Conservation (phyloP, 192 early-diverging fungal species). For the Backusella sp. region DNA sequence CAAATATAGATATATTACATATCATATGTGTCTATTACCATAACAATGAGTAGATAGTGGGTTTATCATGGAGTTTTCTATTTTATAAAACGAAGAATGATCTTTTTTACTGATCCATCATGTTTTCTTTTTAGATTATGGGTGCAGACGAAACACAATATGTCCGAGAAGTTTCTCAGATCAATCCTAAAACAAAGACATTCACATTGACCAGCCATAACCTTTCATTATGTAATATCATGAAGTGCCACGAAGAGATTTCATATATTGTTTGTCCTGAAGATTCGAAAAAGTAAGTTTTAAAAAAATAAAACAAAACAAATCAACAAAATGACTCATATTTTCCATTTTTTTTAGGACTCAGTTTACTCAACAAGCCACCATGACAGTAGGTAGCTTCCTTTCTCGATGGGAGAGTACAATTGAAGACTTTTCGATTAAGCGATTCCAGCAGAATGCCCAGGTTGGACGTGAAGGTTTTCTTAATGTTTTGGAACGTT, state of each 20-base stretch:
- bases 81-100: conserved; percentile 1
- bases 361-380: conserved; percentile 78
- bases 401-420: conserved; percentile 63
- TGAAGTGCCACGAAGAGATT: conserved; percentile 83
- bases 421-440: conserved; percentile 80
- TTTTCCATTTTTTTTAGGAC: conserved; percentile 39
- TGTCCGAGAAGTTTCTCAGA: conserved; percentile 83
- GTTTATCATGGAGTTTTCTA: not conserved
- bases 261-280: conserved; percentile 66
- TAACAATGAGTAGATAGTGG: not conserved
- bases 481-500: conserved; percentile 78
- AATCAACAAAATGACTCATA: not conserved
- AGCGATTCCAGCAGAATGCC: conserved; percentile 87
- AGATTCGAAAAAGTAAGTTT: conserved; percentile 37
- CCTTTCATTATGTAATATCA: conserved; percentile 79
- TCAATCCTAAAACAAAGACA: conserved; percentile 73
- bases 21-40: not conserved
- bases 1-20: not conserved
- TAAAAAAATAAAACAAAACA: not conserved
- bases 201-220: conserved; percentile 79
- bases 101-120: not conserved
- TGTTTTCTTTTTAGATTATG: conserved; percentile 43
- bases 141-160: conserved; percentile 71
- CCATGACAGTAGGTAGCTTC: conserved; percentile 73
- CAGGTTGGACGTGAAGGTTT: conserved; percentile 78